Percentiles rank a stretch among this genome's conserved stretches.
Evolutionary conservation across 768 basidiomycete genomes (phyloP).

Genomic region (Chlorophyllum brunneum): DNA sequence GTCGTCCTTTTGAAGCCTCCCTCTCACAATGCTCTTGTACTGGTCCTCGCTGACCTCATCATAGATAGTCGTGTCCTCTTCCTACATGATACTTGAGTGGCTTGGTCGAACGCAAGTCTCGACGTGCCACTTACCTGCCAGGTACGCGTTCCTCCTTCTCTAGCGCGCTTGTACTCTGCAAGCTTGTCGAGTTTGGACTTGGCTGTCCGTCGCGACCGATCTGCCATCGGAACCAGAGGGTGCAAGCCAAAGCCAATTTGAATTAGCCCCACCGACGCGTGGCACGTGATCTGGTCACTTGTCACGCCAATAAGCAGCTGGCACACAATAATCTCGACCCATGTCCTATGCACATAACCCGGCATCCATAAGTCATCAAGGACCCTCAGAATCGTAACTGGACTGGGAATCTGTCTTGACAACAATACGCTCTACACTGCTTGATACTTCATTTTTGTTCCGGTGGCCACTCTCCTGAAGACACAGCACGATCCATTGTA

Average conservation of each 20-base stretch:
- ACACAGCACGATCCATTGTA: no score
- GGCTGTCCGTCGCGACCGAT: conserved; percentile 37
- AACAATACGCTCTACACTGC: no score
- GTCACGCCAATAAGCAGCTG: background rate
- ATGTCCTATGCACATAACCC: no score
- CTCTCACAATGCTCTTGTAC: conserved; percentile 81
- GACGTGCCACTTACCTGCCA: conserved; percentile 46
- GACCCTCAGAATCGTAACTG: no score
- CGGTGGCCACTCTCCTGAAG: no score
- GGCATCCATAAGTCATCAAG: no score
- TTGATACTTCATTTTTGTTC: no score
- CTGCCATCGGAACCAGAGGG: conserved; percentile 26
- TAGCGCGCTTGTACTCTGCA: conserved; percentile 54
- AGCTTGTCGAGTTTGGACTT: conserved; percentile 43
- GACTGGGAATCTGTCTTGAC: no score
- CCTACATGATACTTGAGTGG: conserved; percentile 21
- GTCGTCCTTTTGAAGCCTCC: conserved; percentile 81
- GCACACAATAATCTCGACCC: no score
- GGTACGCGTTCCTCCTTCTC: conserved; percentile 55
- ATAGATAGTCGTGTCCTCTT: conserved; percentile 69
- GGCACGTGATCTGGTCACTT: background rate
- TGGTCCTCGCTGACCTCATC: conserved; percentile 90
- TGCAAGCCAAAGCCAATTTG: background rate
- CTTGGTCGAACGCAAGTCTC: background rate
- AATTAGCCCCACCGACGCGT: background rate